Evolutionary conservation across 192 early-diverging fungal species (phyloP).

Genomic region (Gorgonomyces haynaldii): DNA sequence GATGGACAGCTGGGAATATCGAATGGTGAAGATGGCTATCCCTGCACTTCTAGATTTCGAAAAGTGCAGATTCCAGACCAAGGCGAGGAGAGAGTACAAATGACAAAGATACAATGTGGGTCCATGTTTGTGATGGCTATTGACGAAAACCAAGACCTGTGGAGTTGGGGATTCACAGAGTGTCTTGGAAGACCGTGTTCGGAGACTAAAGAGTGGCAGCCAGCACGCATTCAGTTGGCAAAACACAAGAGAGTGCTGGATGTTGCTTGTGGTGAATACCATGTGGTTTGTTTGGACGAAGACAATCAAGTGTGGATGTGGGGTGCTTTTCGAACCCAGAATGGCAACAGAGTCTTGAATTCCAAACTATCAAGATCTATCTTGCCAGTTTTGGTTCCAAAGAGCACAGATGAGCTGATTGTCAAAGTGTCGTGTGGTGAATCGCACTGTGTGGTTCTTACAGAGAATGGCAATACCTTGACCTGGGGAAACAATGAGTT

Average conservation of each 20-base stretch:
- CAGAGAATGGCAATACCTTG: background rate
- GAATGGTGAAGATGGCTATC: constrained; percentile 1
- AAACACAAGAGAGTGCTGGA: background rate
- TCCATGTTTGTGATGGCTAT: constrained; percentile 10
- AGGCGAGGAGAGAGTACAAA: background rate
- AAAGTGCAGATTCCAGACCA: constrained; percentile 1
- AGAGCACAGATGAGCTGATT: background rate
- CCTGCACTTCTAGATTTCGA: constrained; percentile 11
- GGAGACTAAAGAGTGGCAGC: constrained; percentile 3
- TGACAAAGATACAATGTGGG: constrained; percentile 10
- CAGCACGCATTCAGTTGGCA: background rate
- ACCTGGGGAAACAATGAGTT: constrained; percentile 16
- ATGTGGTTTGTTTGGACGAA: constrained; percentile 4
- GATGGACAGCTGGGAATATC: constrained; percentile 16
- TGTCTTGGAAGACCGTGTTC: constrained; percentile 7
- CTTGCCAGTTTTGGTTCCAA: background rate
- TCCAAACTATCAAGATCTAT: background rate
- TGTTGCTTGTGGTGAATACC: constrained; percentile 13
- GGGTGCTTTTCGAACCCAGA: constrained; percentile 5
- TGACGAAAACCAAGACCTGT: constrained; percentile 2
- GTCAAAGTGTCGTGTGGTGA: constrained; percentile 7
- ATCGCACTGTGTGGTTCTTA: constrained; percentile 13
- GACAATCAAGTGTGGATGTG: constrained; percentile 11
- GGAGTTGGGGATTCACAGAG: constrained; percentile 12
- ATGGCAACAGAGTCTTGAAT: constrained; percentile 5